phyloP scores from a whole-genome alignment of 2,329 filamentous ascomycete genomes.

The Colletotrichum simmondsii region DNA sequence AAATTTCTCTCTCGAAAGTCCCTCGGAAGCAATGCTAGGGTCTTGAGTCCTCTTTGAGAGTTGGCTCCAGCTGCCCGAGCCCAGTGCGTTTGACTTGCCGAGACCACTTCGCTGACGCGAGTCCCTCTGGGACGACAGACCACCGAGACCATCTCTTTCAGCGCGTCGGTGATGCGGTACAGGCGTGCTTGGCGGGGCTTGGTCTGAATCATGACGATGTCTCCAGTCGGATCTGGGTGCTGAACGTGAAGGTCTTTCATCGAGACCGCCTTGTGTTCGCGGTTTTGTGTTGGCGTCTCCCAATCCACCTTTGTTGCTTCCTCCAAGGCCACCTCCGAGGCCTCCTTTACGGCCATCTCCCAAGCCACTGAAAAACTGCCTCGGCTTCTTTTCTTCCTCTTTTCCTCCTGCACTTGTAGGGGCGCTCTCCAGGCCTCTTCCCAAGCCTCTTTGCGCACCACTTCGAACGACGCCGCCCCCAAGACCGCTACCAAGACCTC shows the following conservation, averaged over 20 bases:
- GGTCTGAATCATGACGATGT: constrained; percentile 8
- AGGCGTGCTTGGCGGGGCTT: constrained; percentile 2
- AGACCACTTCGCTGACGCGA: background rate
- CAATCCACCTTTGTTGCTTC: background rate
- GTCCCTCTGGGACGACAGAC: background rate
- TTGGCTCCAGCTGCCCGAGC: constrained; percentile 5
- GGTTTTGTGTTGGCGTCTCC: background rate
- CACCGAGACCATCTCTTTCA: background rate
- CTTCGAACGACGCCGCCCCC: background rate
- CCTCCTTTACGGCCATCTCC: background rate
- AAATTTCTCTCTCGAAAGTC: constrained; percentile 9
- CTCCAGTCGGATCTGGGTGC: constrained; percentile 11
- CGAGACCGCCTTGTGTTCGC: background rate
- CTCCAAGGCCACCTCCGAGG: background rate
- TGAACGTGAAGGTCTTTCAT: constrained; percentile 1
- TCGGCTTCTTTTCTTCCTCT: background rate
- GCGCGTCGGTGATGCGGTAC: constrained; percentile 21
- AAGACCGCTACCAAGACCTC: too few species aligned
- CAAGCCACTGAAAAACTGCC: background rate
- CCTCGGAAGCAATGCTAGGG: background rate
- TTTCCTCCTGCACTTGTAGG: background rate
- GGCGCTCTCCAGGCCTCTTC: background rate
- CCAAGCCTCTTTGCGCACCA: background rate
- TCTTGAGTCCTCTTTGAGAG: constrained; percentile 4
- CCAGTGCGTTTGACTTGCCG: background rate